Base-by-base conservation (phyloP, 2,329 filamentous ascomycete species). In the Furcasterigmium sp. region DNA sequence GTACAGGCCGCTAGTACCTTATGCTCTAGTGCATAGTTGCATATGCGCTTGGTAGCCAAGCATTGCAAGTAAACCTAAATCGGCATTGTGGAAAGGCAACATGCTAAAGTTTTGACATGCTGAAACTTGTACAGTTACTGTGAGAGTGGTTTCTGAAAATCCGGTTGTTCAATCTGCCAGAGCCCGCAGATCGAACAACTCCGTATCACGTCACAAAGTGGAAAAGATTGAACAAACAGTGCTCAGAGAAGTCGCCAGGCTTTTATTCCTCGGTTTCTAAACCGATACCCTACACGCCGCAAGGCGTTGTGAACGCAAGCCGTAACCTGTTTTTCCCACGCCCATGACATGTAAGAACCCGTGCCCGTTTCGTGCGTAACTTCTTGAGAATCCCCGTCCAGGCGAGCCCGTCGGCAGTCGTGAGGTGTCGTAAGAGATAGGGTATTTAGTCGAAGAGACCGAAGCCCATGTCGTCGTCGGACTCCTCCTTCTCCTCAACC, bases 371-470 rank as follows among this genome's bases (percentile, higher is more conserved):
- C 51, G 53, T 53, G 51, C 56, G 50, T 52, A 56, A 49, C 52
- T 56, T 60, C 58, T 53, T 57, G 54, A 58, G 50, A 51, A 60
- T 35, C n/a, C n/a, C 32, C 32, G 15, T 35, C 32, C 32, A 35
- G 32, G 32, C 32, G n/a, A 17, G 7, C 17, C n/a, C 15, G 32
- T 15, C 32, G n/a, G 32, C 15, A 35, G 32, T 35, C 32, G 15
- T 35, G 32, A 35, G 32, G 32, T 35, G 18, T 35, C 32, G 32
- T 35, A 17, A 18, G 51, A 41, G 37, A 45, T 46, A 51, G 49
- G 49, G 53, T 57, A 49, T 67, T 82, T 84, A 84, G 72, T 84
- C 80, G 78, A 84, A 84, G 55, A 86, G 82, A 78, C 82, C 82
- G 75, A 85, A 84, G 60, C 82, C 53, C 53, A 56, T 56, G 53